Base-by-base conservation (phyloP, 352 stramenopile species). In the Pythium coloratum region DNA sequence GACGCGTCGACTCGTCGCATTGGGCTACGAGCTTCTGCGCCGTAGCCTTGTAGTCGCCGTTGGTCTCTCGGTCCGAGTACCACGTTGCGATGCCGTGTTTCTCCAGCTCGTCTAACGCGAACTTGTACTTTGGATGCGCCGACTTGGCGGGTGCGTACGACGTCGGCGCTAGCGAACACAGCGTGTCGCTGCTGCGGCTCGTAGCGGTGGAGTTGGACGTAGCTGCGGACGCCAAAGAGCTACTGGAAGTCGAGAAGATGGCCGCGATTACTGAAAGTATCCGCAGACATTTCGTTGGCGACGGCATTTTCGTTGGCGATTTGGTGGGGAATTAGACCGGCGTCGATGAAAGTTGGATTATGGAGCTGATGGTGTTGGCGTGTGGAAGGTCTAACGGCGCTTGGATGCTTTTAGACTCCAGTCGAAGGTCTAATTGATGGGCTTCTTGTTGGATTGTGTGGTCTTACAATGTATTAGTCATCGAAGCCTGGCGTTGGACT, bases 61-160 rank as follows among this genome's bases (percentile, higher is more conserved):
- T 56, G 16, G 63, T 57, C 30, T 75, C 62, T 16, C 77, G 77
- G 62, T 89, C 80, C 2, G 77, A 82, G 59, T 81, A 89, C 80
- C 80, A 89, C 56, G 74, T 73, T 34, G 64, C 64, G 50, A 71
- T 77, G 44, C 72, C 72, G 58, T 78, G 67, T 51, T 80, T 82
- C 60, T 90, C 79, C 12, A 91, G 60, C 28, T 69, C 73, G 13
- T 80, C 55, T 26, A 92, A 72, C 28, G 84, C 84, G 51, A 75
- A 81, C 8, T 63, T 66, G 10, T 76, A 76, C 4, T 77, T 67
- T 10, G 80, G 76, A 63, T 88, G 78, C 16, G 68, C 32, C 8
- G 40, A 51, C 44, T 84, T 86, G 59, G 81, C 82, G 24, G 63
- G 62, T 6, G 63, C 24, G 62, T 89, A 88, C 13, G 73, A 79